Conservation (phyloP, 2,329 filamentous ascomycete species). For the Talaromyces atroroseus region DNA sequence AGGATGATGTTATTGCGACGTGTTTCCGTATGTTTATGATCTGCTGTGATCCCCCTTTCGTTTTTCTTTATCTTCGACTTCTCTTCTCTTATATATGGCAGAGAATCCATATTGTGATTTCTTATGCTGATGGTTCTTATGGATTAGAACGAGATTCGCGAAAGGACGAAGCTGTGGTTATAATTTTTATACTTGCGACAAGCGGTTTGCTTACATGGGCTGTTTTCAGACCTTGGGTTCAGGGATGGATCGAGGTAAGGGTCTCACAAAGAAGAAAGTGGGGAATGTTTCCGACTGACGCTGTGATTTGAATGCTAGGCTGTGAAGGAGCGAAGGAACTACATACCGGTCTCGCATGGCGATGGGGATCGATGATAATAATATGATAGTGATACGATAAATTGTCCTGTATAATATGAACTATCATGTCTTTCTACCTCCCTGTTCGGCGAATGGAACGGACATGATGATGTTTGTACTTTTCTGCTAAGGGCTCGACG, state of each 20-base stretch:
- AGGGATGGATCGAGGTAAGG: conserved; percentile 51
- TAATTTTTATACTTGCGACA: conserved; percentile 61
- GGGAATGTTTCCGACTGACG: conserved; percentile 7
- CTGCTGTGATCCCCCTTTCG: no score
- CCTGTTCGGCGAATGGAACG: not conserved
- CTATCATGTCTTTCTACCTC: not conserved
- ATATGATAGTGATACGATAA: not conserved
- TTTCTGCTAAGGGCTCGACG: no score
- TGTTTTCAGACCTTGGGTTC: conserved; percentile 53
- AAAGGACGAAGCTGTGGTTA: conserved; percentile 62
- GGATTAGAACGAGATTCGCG: conserved; percentile 63
- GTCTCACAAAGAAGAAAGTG: not conserved
- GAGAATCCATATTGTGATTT: not conserved
- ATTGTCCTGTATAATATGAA: not conserved
- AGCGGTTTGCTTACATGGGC: conserved; percentile 57
- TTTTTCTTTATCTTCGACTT: no score
- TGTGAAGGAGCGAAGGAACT: conserved; percentile 45
- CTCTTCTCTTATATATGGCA: no score
- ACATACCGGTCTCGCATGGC: conserved; percentile 44
- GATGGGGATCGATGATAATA: not conserved
- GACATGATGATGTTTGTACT: no score
- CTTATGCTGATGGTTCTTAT: conserved; percentile 12
- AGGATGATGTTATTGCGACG: conserved; percentile 60
- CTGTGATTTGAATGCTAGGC: conserved; percentile 26
- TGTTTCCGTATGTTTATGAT: conserved; percentile 52